phyloP scores from a whole-genome alignment of 208 protist species.

The Acanthamoeba castellanii region DNA sequence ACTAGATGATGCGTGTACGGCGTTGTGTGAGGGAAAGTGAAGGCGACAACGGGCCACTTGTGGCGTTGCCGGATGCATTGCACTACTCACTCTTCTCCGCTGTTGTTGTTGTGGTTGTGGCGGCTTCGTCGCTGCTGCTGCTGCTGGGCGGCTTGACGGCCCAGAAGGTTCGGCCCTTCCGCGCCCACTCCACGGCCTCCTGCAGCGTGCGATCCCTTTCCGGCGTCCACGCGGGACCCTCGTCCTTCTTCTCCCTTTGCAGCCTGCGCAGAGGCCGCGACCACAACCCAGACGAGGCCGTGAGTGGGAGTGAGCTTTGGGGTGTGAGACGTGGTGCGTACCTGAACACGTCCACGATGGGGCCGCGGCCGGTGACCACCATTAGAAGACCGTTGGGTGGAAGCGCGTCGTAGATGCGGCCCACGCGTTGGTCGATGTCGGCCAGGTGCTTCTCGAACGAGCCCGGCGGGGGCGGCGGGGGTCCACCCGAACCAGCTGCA shows the following conservation, averaged over 20 bases:
- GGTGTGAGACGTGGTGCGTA: not conserved
- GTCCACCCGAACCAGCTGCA: not conserved
- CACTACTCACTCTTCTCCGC: too few species aligned
- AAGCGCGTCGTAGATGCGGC: not conserved
- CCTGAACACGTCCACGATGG: not conserved
- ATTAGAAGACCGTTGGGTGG: not conserved
- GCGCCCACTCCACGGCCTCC: not conserved
- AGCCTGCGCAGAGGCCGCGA: not conserved
- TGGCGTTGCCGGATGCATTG: too few species aligned
- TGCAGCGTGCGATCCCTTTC: not conserved
- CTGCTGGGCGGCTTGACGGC: not conserved
- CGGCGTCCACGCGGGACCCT: not conserved
- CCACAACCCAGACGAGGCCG: not conserved
- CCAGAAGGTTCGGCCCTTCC: conserved; percentile 12
- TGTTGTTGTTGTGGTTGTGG: too few species aligned
- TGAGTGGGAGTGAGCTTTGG: not conserved
- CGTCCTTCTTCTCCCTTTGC: not conserved
- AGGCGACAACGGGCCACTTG: too few species aligned
- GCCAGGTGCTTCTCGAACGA: not conserved
- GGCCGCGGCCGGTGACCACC: not conserved
- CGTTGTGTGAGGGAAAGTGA: too few species aligned
- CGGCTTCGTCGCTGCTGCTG: too few species aligned
- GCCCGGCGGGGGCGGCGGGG: not conserved
- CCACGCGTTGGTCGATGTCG: not conserved
- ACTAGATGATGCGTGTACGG: too few species aligned